Base-by-base conservation (phyloP, 495 filamentous ascomycete genomes). In the Hypoxylon subgilvum region DNA sequence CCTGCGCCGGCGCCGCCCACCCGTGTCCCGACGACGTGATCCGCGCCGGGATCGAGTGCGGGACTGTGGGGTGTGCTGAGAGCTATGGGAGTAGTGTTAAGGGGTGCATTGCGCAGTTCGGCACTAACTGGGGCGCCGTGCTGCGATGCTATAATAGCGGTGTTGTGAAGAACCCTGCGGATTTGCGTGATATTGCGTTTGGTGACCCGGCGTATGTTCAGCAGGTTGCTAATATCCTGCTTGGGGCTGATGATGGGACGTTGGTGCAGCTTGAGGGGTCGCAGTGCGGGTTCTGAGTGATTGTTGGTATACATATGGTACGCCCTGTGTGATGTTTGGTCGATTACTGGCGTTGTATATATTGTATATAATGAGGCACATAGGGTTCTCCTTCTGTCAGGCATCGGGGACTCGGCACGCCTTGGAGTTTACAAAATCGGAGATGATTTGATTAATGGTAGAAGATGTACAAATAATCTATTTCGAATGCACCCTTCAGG, bases 131-230 rank as follows among this genome's bases (percentile, higher is more conserved):
- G 46, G 46, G 46, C 2, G 46, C 2, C 1, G 46, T 49, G n/a
- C 19, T 39, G 32, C 46, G 46, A 6, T 49, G 46, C 21, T 49
- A 49, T 27, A 49, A 49, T 21, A 49, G 19, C 21, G 46, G 46
- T 1, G n/a, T 8, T 13, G 46, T 49, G 0, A 25, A 16, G 6
- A 13, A 49, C 32, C 32, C 13, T 4, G 12, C 2, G 8, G 14
- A 49, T 22, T n/a, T 49, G 34, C 46, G 46, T 6, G 34, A 25
- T 10, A 19, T 19, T 1, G 12, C 5, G 10, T 25, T 4, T 3
- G 47, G 47, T 2, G 35, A 50, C 19, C 47, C 47, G 13, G 25
- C 7, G 13, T 50, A 50, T 17, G 47, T 50, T n/a, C 47, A 50
- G 21, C 6, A 17, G n/a, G 22, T 50, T 6, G 47, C 47, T 2